These are phyloP conservation scores for Pyricularia sp. DNA, from an alignment of 2,329 filamentous ascomycete genomes.

Conservation along the genomic window DNA sequence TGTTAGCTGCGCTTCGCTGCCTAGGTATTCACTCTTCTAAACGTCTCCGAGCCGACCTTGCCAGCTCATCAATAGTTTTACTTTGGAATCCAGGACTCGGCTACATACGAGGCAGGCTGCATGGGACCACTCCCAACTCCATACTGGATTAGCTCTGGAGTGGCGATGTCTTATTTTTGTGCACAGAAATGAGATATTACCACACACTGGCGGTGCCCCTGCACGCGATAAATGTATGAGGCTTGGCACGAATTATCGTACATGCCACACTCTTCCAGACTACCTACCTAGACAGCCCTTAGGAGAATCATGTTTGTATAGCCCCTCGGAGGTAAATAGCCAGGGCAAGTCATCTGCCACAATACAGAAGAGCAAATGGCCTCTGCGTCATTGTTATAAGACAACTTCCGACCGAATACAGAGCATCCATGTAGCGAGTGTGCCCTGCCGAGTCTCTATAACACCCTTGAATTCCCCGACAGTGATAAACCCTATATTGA, in stretches of 20 bases:
- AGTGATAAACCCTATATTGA: background rate
- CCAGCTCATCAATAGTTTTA: background rate
- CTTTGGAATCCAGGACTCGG: background rate
- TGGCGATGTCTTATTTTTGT: background rate
- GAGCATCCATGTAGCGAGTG: no score
- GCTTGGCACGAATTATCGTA: background rate
- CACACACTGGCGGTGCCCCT: background rate
- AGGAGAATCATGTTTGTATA: background rate
- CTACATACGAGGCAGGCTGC: background rate
- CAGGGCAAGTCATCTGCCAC: no score
- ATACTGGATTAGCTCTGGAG: background rate
- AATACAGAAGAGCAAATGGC: no score
- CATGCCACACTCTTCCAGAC: no score
- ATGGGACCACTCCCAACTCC: background rate
- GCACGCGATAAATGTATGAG: background rate
- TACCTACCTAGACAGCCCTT: no score
- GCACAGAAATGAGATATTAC: background rate
- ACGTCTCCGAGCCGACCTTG: background rate
- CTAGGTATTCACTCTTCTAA: no score
- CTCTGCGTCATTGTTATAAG: no score
- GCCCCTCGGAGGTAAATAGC: background rate
- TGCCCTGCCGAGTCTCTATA: no score
- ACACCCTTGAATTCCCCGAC: background rate
- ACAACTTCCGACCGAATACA: no score
- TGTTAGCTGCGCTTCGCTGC: background rate